A percentile compares a stretch with the other conserved stretches of the same genome.
These are phyloP conservation scores for Logfia minima DNA, from an alignment of 129 eudicot species.

Conservation along the genomic window DNA sequence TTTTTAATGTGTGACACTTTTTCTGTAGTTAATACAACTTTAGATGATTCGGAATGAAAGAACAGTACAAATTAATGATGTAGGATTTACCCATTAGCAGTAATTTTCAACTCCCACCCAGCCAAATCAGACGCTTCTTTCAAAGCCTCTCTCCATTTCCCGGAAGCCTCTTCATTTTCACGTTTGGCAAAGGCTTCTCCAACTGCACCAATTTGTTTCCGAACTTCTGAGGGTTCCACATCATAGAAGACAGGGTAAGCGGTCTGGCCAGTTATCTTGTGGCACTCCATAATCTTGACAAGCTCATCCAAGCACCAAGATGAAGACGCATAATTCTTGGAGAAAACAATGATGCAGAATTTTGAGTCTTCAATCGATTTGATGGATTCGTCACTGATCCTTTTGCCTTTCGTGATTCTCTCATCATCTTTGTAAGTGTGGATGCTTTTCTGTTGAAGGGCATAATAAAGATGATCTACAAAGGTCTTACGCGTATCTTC, in stretches of 20 bases:
- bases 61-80: too few species aligned
- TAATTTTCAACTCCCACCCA: too few species aligned
- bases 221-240: too few species aligned
- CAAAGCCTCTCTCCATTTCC: too few species aligned
- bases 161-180: too few species aligned
- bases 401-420: not conserved
- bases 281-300: not conserved
- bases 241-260: not conserved
- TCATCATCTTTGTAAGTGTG: not conserved
- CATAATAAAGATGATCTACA: not conserved
- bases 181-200: too few species aligned
- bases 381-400: not conserved
- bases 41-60: too few species aligned
- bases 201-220: too few species aligned
- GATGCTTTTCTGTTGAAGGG: not conserved
- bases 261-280: not conserved
- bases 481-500: not conserved
- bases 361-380: not conserved
- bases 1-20: too few species aligned
- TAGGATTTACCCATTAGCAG: too few species aligned
- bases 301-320: not conserved
- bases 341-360: not conserved
- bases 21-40: too few species aligned
- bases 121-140: too few species aligned
- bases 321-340: not conserved